A percentile compares a stretch with the other conserved stretches of the same genome.
Conservation (phyloP, 306 rosid genomes). For the Pyrus pyrifolia region DNA sequence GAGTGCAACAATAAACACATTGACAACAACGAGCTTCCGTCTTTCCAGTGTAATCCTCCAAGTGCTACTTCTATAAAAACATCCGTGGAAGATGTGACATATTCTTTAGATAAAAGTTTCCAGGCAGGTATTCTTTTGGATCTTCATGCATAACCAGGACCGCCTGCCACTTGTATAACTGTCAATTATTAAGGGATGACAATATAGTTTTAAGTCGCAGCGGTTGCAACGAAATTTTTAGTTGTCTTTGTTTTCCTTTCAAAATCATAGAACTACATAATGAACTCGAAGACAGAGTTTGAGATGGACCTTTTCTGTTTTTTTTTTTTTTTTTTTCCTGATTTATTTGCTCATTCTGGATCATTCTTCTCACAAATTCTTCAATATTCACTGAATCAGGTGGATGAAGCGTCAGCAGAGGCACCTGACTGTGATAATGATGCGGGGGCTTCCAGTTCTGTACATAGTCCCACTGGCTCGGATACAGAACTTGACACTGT, state of each 20-base stretch:
- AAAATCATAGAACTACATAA: background rate
- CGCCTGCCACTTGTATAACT: background rate
- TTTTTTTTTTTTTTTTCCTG: background rate
- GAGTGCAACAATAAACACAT: constrained; percentile 27
- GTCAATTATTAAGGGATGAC: background rate
- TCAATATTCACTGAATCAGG: constrained; percentile 29
- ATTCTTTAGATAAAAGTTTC: constrained; percentile 33
- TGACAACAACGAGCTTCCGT: constrained; percentile 34
- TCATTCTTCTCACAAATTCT: constrained; percentile 2
- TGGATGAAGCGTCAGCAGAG: constrained; percentile 41
- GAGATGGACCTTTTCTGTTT: background rate
- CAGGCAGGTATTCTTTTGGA: constrained; percentile 67
- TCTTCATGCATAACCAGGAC: background rate
- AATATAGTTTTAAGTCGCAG: background rate
- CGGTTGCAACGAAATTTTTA: background rate
- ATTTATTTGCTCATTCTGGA: background rate
- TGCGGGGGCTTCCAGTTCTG: constrained; percentile 23
- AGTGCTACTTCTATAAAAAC: constrained; percentile 39
- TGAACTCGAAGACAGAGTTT: background rate
- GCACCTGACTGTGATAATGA: constrained; percentile 17
- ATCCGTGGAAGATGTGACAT: constrained; percentile 31
- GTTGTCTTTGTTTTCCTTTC: background rate
- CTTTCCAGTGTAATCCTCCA: constrained; percentile 33
- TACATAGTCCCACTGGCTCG: background rate
- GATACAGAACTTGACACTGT: constrained; percentile 5